Conservation (phyloP, 108 stramenopile genomes). For the Nitzschia sp. region DNA sequence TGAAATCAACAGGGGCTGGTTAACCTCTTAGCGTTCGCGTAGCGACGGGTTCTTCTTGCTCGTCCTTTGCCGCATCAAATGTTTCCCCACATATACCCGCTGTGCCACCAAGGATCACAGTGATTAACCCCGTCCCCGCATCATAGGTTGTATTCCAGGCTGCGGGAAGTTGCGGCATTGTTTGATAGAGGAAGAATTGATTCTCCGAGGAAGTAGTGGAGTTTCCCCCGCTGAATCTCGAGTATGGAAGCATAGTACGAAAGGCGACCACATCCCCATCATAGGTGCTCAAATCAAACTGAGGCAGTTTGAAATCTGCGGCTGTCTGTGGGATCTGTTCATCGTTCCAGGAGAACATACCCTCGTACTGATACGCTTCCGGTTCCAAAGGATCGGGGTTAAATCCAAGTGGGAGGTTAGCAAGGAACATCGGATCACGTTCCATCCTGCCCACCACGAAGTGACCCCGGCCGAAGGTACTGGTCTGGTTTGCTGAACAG, state of each 20-base stretch:
- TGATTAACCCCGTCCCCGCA: not conserved
- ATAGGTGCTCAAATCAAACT: conserved; percentile 32
- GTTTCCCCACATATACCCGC: conserved; percentile 21
- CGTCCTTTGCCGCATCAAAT: conserved; percentile 26
- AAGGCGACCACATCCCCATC: conserved; percentile 26
- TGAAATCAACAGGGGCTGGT: too few species aligned
- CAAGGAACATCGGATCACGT: conserved; percentile 7
- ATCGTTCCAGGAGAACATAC: conserved; percentile 22
- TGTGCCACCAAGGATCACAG: conserved; percentile 1
- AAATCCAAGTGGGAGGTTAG: conserved; percentile 33
- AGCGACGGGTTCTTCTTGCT: conserved; percentile 14
- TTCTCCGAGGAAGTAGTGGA: not conserved
- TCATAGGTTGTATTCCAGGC: conserved; percentile 21
- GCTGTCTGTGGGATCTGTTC: conserved; percentile 19
- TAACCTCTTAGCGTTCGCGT: not conserved
- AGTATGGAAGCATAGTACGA: conserved; percentile 24
- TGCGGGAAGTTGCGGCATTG: conserved; percentile 12
- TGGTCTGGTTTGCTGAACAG: conserved; percentile 31
- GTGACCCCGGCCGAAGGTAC: conserved; percentile 13
- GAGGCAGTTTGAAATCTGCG: conserved; percentile 10
- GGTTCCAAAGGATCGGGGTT: conserved; percentile 19
- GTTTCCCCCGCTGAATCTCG: not conserved
- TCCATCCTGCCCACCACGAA: conserved; percentile 26
- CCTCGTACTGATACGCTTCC: conserved; percentile 28
- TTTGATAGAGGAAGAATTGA: conserved; percentile 21